phyloP scores from a whole-genome alignment of 2,329 filamentous ascomycete genomes.

The Aspergillus sp. region DNA sequence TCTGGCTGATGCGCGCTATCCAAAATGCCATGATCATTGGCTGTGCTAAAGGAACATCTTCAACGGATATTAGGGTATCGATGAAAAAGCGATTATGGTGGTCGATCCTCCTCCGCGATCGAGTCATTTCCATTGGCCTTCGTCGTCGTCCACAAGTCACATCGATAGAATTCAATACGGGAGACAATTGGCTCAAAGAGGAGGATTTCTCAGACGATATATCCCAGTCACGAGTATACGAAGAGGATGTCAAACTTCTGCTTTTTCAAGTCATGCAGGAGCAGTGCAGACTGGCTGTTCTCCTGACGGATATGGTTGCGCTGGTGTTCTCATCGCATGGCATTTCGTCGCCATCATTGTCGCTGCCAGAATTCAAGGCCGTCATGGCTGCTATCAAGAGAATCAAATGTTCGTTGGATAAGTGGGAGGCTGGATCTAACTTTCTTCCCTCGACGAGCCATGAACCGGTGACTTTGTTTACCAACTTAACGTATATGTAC shows the following conservation, averaged over 20 bases:
- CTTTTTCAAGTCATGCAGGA: conserved; percentile 45
- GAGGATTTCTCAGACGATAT: conserved; percentile 46
- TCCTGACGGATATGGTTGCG: conserved; percentile 45
- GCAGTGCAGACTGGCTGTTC: conserved; percentile 43
- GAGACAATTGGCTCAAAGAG: conserved; percentile 33
- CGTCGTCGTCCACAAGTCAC: conserved; percentile 50
- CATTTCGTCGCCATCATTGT: conserved; percentile 7
- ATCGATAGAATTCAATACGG: conserved; percentile 43
- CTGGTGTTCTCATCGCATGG: conserved; percentile 38
- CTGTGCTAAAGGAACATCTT: conserved; percentile 38
- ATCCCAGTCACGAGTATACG: conserved; percentile 42
- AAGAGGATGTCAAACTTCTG: conserved; percentile 40
- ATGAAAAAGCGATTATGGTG: conserved; percentile 51
- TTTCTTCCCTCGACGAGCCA: not conserved
- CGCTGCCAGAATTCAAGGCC: conserved; percentile 9
- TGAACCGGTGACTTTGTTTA: conserved; percentile 25
- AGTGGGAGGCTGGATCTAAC: conserved; percentile 11
- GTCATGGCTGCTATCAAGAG: conserved; percentile 6
- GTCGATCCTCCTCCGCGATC: conserved; percentile 51
- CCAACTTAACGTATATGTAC: conserved; percentile 49
- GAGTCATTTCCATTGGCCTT: conserved; percentile 47
- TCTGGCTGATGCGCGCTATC: conserved; percentile 48
- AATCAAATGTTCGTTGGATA: conserved; percentile 11
- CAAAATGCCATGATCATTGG: conserved; percentile 46
- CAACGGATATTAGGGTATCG: conserved; percentile 25